phyloP scores from a whole-genome alignment of 2,329 filamentous ascomycete genomes.

The Talaromyces sp. region DNA sequence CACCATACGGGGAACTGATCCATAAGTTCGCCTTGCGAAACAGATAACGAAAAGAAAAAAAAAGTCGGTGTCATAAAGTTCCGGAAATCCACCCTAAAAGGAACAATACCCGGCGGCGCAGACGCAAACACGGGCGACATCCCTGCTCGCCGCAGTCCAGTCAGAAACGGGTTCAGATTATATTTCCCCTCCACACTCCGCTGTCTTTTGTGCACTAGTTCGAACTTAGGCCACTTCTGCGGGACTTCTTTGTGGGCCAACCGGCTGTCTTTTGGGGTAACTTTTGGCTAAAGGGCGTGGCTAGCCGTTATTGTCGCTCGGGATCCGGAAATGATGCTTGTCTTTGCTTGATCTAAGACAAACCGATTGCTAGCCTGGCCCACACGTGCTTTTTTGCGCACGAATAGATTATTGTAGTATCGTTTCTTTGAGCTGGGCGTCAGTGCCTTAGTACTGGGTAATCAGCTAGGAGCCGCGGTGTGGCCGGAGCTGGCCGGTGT shows the following conservation, averaged over 20 bases:
- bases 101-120: background rate
- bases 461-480: no score
- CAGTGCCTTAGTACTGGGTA: background rate
- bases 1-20: background rate
- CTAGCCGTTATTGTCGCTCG: background rate
- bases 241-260: background rate
- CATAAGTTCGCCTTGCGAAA: background rate
- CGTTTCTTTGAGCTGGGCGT: background rate
- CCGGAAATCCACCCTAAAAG: background rate
- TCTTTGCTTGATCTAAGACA: background rate
- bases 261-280: background rate
- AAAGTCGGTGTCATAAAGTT: background rate
- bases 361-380: background rate
- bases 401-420: background rate
- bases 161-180: background rate
- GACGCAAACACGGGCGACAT: background rate
- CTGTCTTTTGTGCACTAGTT: background rate
- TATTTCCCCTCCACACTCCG: background rate
- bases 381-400: background rate
- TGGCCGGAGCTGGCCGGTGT: background rate
- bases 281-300: background rate
- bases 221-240: no score
- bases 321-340: background rate
- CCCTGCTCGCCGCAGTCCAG: background rate
- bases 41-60: background rate